A percentile compares a stretch with the other conserved stretches of the same genome.
These are phyloP conservation scores for Termitomyces sp. DNA, from an alignment of 768 basidiomycete genomes.

Conservation along the genomic window DNA sequence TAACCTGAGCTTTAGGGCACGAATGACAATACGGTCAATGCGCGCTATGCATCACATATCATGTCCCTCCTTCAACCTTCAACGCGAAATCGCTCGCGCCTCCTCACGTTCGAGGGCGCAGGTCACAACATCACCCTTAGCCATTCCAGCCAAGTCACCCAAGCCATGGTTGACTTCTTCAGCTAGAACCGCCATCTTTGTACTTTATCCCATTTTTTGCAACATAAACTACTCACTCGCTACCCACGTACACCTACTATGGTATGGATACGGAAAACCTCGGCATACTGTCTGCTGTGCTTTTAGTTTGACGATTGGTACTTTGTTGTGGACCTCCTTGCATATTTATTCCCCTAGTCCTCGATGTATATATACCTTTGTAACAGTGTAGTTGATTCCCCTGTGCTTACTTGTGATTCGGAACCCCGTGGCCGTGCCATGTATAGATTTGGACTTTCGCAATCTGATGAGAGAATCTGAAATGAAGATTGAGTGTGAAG, in stretches of 20 bases:
- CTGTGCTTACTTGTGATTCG: background rate
- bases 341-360: background rate
- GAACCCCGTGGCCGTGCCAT: background rate
- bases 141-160: slow-evolving; percentile 29
- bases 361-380: slow-evolving; percentile 5
- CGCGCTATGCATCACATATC: slow-evolving; percentile 47
- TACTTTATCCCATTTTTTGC: background rate
- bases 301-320: background rate
- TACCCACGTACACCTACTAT: background rate
- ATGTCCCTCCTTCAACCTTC: slow-evolving; percentile 34
- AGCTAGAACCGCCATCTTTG: background rate
- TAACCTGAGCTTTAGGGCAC: slow-evolving; percentile 39
- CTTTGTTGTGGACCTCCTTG: background rate
- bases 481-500: too few species aligned
- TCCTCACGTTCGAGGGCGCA: slow-evolving; percentile 45
- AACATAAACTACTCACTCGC: background rate
- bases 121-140: slow-evolving; percentile 48
- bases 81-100: slow-evolving; percentile 27
- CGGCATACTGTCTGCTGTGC: background rate
- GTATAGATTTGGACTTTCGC: background rate
- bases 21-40: slow-evolving; percentile 48
- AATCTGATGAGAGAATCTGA: background rate
- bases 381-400: slow-evolving; percentile 6
- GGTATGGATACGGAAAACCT: background rate
- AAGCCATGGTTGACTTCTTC: slow-evolving; percentile 29